Evolutionary conservation across 2,329 filamentous ascomycete genomes (phyloP), one percentile per base, ranked within the genome.

Genomic region (Thermothelomyces thermophilus): DNA sequence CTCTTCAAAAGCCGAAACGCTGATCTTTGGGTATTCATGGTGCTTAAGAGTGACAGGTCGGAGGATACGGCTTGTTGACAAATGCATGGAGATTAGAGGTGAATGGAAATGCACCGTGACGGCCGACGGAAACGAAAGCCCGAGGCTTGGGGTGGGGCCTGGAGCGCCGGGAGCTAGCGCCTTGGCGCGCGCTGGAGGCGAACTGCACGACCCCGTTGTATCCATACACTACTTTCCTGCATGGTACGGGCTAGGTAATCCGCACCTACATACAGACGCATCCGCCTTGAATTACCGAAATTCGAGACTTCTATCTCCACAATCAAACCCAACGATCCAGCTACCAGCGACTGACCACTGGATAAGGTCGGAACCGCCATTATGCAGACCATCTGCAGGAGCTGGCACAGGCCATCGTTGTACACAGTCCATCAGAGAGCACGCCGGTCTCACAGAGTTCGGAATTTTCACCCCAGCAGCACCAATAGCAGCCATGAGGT

Each of bases 11-110:
- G 60, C 34, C 63, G 62, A 58, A 63, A 63, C 28, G 67, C 48
- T 19, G 65, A 56, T 41, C 63, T 58, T 56, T 65, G 67, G 34
- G 57, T 64, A 24, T 65, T 69, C 70, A 73, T 72, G 24, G 31
- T 30, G 26, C 3, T 26, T 3, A 35, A 20, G 10, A 28, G 19
- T 34, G 10, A 5, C 30, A 24, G 13, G 13, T 26, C 22, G 41
- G n/a, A 17, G 26, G 6, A 35, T n/a, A n/a, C 13, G 33, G 14
- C n/a, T 19, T 19, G 39, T 20, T 14, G 24, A 19, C 20, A 5
- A 22, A n/a, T n/a, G n/a, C n/a, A n/a, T n/a, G n/a, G n/a, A n/a
- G n/a, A 22, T 22, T 13, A 14, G 3, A 22, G 35, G 19, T 5
- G 36, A 39, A 39, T 17, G 14, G 24, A 22, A n/a, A n/a, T n/a